Conservation (phyloP, 306 rosid species). For the Pterocarpus santalinus region DNA sequence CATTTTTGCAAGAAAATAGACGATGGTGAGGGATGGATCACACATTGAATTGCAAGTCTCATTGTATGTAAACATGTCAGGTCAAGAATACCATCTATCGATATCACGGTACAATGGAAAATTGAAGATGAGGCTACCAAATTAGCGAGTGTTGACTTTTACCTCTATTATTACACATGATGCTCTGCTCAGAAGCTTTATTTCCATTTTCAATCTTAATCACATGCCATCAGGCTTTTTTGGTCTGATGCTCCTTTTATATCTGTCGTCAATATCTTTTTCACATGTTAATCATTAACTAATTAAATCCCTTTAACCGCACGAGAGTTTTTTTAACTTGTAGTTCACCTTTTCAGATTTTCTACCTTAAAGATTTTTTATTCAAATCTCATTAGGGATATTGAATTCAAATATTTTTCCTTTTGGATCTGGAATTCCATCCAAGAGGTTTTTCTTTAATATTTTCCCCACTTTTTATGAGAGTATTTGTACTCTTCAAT, state of each 20-base stretch:
- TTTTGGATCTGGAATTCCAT: not conserved
- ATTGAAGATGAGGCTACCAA: not conserved
- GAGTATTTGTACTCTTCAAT: too few relatives aligned
- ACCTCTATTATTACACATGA: constrained; percentile 41
- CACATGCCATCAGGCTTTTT: constrained; percentile 47
- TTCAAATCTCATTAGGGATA: not conserved
- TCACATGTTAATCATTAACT: constrained; percentile 34
- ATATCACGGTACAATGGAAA: constrained; percentile 32
- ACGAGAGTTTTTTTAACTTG: not conserved
- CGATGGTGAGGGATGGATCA: constrained; percentile 7
- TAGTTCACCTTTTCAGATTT: not conserved
- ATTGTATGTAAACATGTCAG: constrained; percentile 17
- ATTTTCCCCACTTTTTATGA: too few relatives aligned
- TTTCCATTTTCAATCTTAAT: constrained; percentile 50
- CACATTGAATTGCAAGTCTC: constrained; percentile 17
- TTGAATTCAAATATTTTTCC: not conserved
- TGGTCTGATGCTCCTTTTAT: constrained; percentile 25
- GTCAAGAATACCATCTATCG: not conserved
- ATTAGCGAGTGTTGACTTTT: constrained; percentile 56
- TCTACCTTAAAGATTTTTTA: not conserved
- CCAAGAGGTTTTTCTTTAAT: too few relatives aligned
- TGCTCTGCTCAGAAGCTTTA: constrained; percentile 30
- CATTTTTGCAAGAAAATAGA: constrained; percentile 28
- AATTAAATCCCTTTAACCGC: not conserved
- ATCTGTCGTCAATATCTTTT: constrained; percentile 20